phyloP scores from a whole-genome alignment of 1,284 basidiomycete species.

The Gymnopus androsaceus region DNA sequence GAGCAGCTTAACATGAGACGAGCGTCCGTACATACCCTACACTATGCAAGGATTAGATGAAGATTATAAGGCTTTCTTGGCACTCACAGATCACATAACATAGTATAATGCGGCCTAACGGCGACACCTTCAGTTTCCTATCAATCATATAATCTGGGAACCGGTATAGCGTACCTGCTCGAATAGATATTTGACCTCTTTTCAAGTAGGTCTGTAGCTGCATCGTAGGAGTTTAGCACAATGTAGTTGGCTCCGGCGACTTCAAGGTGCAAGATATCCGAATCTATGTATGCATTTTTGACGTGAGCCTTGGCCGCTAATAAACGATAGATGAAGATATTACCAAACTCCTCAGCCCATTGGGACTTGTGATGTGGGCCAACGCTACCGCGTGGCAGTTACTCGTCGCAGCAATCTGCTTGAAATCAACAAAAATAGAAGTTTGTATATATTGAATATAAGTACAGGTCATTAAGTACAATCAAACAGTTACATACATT shows the following conservation, averaged over 20 bases:
- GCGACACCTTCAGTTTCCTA: neutral
- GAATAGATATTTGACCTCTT: constrained; percentile 13
- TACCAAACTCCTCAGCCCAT: constrained; percentile 9
- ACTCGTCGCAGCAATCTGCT: no score
- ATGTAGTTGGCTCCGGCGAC: constrained; percentile 10
- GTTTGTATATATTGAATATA: no score
- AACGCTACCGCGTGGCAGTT: no score
- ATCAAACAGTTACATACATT: no score
- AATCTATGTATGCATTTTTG: neutral
- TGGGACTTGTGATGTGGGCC: no score
- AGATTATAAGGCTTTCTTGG: no score
- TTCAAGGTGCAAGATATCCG: constrained; percentile 9
- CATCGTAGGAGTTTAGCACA: constrained; percentile 6
- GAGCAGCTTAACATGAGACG: no score
- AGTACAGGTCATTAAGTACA: no score
- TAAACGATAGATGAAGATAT: neutral
- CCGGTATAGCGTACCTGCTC: constrained; percentile 9
- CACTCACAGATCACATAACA: neutral
- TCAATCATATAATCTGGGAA: no score
- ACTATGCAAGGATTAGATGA: no score
- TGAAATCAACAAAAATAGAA: no score
- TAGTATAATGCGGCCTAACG: neutral
- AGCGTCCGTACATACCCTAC: no score
- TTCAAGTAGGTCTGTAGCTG: constrained; percentile 10
- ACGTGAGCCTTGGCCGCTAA: neutral